Base-by-base conservation (phyloP, 192 early-diverging fungal species). In the Mycoemilia scoparia region DNA sequence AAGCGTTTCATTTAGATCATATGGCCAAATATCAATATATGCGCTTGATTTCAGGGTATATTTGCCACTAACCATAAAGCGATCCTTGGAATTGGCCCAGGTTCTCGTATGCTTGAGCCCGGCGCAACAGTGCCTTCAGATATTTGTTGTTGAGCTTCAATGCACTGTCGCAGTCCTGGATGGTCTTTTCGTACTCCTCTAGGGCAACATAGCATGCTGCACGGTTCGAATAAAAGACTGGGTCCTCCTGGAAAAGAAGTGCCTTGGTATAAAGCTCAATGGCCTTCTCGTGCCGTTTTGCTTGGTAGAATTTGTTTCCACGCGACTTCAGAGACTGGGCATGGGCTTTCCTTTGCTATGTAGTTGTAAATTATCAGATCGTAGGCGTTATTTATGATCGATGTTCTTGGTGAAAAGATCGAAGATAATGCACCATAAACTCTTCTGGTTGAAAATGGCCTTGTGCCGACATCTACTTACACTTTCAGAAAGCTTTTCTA, bases 221-320 rank as follows among this genome's bases (percentile, higher is more conserved):
- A 21, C 95, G 79, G 69, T 98, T 98, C 41, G 79, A 79, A 63
- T 71, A 96, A 46, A 78, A 96, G 25, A 98, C 77, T 4, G 89
- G 71, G 51, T 83, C 71, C 22, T 77, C 60, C 23, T 64, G 65
- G 40, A 90, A 77, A 13, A 63, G 67, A 46, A 98, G 78, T 1
- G 95, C 95, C 51, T 82, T 69, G 10, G 84, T 71, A 66, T 98
- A 98, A 12, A 79, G 46, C 34, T 75, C 69, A 32, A 86, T 77
- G 5, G 91, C 93, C 39, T 83, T 81, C 9, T 68, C 41, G 63
- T 78, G 92, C 46, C 82, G 79, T 48, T 76, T 83, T 44, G 68
- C 68, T 14, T 66, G 61, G 60, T 82, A 98, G 55, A 76, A 73
- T 41, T 67, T 70, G 66, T 98, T 98, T 35, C 93, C 93, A 9